Evolutionary conservation across 805 yeast species (phyloP), one percentile per base, ranked within the genome.

Genomic region (Starmerella kuoi): DNA sequence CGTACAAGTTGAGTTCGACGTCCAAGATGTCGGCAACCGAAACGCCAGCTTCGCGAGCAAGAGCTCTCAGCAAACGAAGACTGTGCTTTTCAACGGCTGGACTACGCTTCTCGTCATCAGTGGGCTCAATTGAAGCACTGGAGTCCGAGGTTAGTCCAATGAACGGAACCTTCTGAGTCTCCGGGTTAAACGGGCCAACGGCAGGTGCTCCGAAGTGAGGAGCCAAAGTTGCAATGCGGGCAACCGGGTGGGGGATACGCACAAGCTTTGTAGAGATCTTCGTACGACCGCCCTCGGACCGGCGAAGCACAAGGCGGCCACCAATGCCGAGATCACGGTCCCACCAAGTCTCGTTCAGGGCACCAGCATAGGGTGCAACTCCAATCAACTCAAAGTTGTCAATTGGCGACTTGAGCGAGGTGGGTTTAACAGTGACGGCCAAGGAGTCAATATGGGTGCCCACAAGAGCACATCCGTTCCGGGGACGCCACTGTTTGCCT

Each of bases 291-390:
- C 35, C 55, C 22, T 59, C 62, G 32, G 58, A 60, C 30, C 60
- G 60, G 51, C 67, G 70, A 40, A 74, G 72, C 40, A 81, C 64
- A 20, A 84, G 70, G 45, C 84, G 68, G 35, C 95, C 95, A 38
- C 86, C 94, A 47, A 84, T 60, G 35, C 93, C 91, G 46, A 84
- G 69, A 59, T 84, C 95, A 58, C 94, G 72, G 60, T 84, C 94
- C 57, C 56, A 53, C 70, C 82, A 75, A 86, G 93, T 79, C 32
- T 73, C 61, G 24, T 67, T 64, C 31, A 57, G 41, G 7, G 49
- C 61, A 50, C 91, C 91, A 18, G 84, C 75, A 58, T 84, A 84
- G 1, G 88, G 85, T 0, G 94, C 88, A 31, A 81, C 84, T 5
- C 93, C 95, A 24, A 84, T 64, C 37, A 79, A 62, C 50, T 80